Evolutionary conservation across 169 alveolate species (phyloP).

Genomic region (Perkinsus olseni): DNA sequence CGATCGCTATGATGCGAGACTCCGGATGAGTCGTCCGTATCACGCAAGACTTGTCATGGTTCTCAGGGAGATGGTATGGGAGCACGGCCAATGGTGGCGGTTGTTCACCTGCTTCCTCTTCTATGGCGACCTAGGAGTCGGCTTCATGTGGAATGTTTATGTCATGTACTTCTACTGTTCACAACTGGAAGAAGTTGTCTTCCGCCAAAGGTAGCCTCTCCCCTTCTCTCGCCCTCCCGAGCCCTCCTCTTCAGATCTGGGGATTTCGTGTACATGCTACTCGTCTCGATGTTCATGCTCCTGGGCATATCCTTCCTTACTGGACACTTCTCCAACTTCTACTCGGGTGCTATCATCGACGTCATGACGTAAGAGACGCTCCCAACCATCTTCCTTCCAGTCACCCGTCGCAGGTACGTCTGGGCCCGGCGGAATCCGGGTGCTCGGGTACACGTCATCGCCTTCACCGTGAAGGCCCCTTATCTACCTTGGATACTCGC

Average conservation of each 20-base stretch:
- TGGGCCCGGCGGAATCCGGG: conserved; percentile 82
- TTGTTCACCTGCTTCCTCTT: conserved; percentile 74
- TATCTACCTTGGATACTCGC: conserved; percentile 68
- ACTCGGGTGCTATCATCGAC: conserved; percentile 78
- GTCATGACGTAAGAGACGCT: conserved; percentile 53
- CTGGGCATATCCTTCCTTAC: conserved; percentile 43
- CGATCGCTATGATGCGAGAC: no score
- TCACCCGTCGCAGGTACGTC: conserved; percentile 36
- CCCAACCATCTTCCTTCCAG: background rate
- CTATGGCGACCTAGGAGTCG: conserved; percentile 78
- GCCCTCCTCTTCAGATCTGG: conserved; percentile 20
- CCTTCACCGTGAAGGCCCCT: conserved; percentile 77
- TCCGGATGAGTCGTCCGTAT: background rate
- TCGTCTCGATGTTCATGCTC: conserved; percentile 30
- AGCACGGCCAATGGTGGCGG: conserved; percentile 66
- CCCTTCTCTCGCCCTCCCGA: background rate
- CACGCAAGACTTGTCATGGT: background rate
- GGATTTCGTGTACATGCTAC: conserved; percentile 40
- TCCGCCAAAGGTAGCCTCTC: conserved; percentile 16
- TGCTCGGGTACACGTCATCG: conserved; percentile 64
- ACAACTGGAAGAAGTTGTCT: conserved; percentile 38
- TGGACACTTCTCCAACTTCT: conserved; percentile 63
- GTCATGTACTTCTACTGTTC: conserved; percentile 61
- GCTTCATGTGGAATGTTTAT: conserved; percentile 80
- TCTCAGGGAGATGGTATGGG: conserved; percentile 3